Conservation (phyloP, 768 basidiomycete genomes). For the Russula sp. region DNA sequence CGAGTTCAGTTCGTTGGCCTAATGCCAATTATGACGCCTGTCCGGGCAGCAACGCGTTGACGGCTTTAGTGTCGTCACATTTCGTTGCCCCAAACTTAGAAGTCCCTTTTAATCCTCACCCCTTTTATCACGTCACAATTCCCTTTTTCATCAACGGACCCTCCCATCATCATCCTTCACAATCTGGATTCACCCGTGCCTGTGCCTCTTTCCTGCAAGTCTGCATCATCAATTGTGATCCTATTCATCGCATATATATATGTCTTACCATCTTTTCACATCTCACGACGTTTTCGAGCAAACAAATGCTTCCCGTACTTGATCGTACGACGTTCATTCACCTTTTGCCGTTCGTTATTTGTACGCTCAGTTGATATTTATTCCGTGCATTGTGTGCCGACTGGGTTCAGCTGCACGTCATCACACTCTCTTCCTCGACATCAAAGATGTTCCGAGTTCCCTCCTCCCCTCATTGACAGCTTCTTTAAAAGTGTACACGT, state of each 20-base stretch:
- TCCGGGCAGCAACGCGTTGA: conserved; percentile 3
- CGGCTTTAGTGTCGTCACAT: not conserved
- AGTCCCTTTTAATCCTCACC: conserved; percentile 12
- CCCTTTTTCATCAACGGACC: conserved; percentile 16
- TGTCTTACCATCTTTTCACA: conserved; percentile 18
- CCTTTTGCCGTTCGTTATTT: conserved; percentile 8
- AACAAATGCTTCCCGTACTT: conserved; percentile 5
- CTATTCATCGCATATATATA: conserved; percentile 19
- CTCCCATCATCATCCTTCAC: conserved; percentile 15
- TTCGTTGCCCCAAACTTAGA: conserved; percentile 6
- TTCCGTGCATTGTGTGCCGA: conserved; percentile 5
- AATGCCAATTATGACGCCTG: conserved; percentile 22
- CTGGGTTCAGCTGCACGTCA: conserved; percentile 4
- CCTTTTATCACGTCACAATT: conserved; percentile 17
- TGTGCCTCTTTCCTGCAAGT: conserved; percentile 12
- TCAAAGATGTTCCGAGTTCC: conserved; percentile 10
- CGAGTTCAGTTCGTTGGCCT: conserved; percentile 19
- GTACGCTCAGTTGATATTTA: conserved; percentile 12
- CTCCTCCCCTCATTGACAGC: not conserved
- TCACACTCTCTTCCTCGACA: conserved; percentile 6
- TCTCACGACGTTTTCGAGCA: conserved; percentile 14
- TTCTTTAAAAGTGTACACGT: conserved; percentile 16
- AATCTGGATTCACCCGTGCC: conserved; percentile 19
- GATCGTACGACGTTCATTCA: conserved; percentile 14
- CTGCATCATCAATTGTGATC: conserved; percentile 18